These are phyloP conservation scores for Coniochaeta prunicola DNA, from an alignment of 2,329 filamentous ascomycete genomes.

Conservation along the genomic window DNA sequence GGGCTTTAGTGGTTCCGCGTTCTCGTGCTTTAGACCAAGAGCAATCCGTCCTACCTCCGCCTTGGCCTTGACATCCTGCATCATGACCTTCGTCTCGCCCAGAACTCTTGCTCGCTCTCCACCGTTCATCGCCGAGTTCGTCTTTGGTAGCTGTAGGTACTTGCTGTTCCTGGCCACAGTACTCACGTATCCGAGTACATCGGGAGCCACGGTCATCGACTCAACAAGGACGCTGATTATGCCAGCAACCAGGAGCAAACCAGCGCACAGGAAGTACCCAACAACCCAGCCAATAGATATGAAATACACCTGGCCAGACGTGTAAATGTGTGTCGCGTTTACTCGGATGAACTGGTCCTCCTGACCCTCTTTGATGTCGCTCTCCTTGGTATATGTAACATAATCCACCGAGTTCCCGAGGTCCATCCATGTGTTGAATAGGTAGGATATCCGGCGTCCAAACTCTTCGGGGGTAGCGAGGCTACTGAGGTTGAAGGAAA, in stretches of 20 bases:
- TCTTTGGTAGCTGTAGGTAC: slow-evolving; percentile 11
- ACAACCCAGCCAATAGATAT: slow-evolving; percentile 5
- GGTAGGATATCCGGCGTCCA: slow-evolving; percentile 3
- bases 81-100: slow-evolving; percentile 8
- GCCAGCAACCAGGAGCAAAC: slow-evolving; percentile 5
- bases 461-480: slow-evolving; percentile 3
- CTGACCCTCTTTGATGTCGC: background rate
- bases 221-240: slow-evolving; percentile 6
- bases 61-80: slow-evolving; percentile 11
- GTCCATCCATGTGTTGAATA: slow-evolving; percentile 11
- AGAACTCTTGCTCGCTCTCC: slow-evolving; percentile 7
- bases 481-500: slow-evolving; percentile 5
- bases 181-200: slow-evolving; percentile 9
- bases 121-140: slow-evolving; percentile 7
- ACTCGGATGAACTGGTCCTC: background rate
- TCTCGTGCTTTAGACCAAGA: slow-evolving; percentile 9
- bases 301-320: slow-evolving; percentile 1
- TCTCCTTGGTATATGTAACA: background rate
- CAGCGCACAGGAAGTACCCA: slow-evolving; percentile 5
- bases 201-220: slow-evolving; percentile 7
- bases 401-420: slow-evolving; percentile 9
- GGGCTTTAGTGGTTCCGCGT: slow-evolving; percentile 5
- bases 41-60: slow-evolving; percentile 9
- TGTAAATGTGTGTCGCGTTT: background rate
- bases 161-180: slow-evolving; percentile 9